Evolutionary conservation across 1,139 yeast species (phyloP), one percentile per base, ranked within the genome.

Genomic region (Suhomyces choctaworum): DNA sequence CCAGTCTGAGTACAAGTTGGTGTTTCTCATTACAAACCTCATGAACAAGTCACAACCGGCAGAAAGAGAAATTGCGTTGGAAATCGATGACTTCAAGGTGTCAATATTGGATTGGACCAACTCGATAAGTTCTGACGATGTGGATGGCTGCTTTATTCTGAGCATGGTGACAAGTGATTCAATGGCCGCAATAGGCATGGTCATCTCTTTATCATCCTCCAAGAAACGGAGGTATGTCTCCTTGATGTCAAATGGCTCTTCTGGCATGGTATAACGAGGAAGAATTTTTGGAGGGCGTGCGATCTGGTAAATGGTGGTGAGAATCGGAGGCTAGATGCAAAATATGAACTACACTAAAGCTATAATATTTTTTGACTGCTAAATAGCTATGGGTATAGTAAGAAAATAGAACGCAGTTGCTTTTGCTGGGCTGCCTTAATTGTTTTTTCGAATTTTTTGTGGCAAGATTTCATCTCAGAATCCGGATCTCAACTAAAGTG

Each of bases 151-250:
- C 49, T 88, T 83, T 33, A 81, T 78, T 44, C 82, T 73, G 26
- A 94, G 66, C 65, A 92, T 76, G 5, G 94, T 84, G 19, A 92
- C 96, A 35, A 94, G 69, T 14, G 96, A 81, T 62, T 92, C 97
- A 53, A 94, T 94, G 33, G 98, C 98, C 34, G 98, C 99, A 26
- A 94, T 87, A 4, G 99, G 99, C 97, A 90, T 94, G 9, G 98
- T 90, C 82, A 94, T 86, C 37, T 92, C 97, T 16, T 85, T 73
- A 61, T 92, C 97, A 39, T 89, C 96, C 46, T 76, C 78, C 41
- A 92, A 70, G 58, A 87, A 89, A 58, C 77, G 76, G 44, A 86
- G 73, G 57, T 92, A 92, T 1, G 92, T 79, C 48, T 78, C 71
- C 32, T 83, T 88, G 47, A 92, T 88, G 58, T 89, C 95, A 54